Evolutionary conservation across 2,329 filamentous ascomycete genomes (phyloP), one percentile per base, ranked within the genome.

Genomic region (Fonsecaea nubica): DNA sequence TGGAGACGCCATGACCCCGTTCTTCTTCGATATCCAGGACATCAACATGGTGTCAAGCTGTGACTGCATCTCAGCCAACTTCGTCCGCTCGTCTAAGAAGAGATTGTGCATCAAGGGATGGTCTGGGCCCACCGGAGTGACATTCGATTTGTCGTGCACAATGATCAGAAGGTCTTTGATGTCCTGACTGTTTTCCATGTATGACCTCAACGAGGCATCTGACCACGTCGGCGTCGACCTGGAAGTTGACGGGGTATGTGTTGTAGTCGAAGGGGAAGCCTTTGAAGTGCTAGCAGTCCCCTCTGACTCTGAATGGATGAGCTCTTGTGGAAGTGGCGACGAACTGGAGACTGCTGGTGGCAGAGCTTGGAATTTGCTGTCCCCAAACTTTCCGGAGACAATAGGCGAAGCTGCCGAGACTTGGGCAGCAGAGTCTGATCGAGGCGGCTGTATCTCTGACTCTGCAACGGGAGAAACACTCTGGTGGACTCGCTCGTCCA

Each of bases 141-240:
- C 89, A 66, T 93, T 91, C 13, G 89, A 91, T 77, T 93, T 97
- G 79, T 98, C 93, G 76, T 97, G 93, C 33, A 99, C 92, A 67
- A 99, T 91, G 42, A 93, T 86, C 59, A 98, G 85, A 76, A 98
- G 86, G 76, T 99, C 94, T 58, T 92, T 88, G 72, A 99, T 92
- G 69, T 97, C 92, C 38, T 89, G 89, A 67, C 92, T 89, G 72
- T 95, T 92, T 72, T 98, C 94, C 74, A 98, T 90, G 79, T 97
- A 99, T 13, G 91, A 90, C 66, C 92, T 88, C 33, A 99, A 85
- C 73, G 89, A 92, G 63, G 88, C 85, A 77, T 98, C 94, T 69
- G 92, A 94, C 95, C 95, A 99, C 0, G 88, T 87, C 32, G 89
- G 85, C 21, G 85, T 84, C 15, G 83, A 82, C 15, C 75, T 74